These are phyloP conservation scores for Penicillium nordicum DNA, from an alignment of 2,329 filamentous ascomycete species.

Conservation along the genomic window DNA sequence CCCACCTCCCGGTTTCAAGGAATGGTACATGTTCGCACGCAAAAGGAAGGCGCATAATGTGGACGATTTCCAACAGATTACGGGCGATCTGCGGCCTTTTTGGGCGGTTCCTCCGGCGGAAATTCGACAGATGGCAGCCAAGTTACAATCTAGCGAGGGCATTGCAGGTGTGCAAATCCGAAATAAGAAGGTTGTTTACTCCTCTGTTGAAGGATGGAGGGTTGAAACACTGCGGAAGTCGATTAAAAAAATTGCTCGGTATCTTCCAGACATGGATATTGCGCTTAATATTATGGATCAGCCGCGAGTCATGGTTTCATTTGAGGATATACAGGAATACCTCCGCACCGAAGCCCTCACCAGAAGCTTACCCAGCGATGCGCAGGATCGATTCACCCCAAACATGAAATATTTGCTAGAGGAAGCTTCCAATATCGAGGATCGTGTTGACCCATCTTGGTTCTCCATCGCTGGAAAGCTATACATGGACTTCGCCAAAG, in stretches of 20 bases:
- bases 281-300: conserved; percentile 65
- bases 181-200: conserved; percentile 31
- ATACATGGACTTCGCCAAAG: conserved; percentile 59
- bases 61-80: conserved; percentile 40
- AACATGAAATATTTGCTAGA: conserved; percentile 37
- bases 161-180: conserved; percentile 35
- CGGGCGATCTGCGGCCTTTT: conserved; percentile 38
- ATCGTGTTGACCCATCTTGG: conserved; percentile 47
- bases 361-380: conserved; percentile 44
- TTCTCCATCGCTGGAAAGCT: conserved; percentile 43
- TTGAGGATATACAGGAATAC: conserved; percentile 53
- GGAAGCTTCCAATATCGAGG: conserved; percentile 10
- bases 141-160: conserved; percentile 30
- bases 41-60: conserved; percentile 36
- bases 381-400: conserved; percentile 43
- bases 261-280: conserved; percentile 64
- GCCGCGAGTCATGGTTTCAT: conserved; percentile 59
- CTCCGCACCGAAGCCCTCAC: conserved; percentile 48
- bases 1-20: conserved; percentile 40
- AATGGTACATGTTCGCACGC: conserved; percentile 41
- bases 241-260: conserved; percentile 51
- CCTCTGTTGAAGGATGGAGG: conserved; percentile 42
- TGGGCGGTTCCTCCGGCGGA: conserved; percentile 35
- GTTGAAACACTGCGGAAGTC: conserved; percentile 43
- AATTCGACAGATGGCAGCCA: conserved; percentile 33